These are phyloP conservation scores for Zoysia matrella DNA, from an alignment of 202 grass and related monocot species.

Conservation along the genomic window DNA sequence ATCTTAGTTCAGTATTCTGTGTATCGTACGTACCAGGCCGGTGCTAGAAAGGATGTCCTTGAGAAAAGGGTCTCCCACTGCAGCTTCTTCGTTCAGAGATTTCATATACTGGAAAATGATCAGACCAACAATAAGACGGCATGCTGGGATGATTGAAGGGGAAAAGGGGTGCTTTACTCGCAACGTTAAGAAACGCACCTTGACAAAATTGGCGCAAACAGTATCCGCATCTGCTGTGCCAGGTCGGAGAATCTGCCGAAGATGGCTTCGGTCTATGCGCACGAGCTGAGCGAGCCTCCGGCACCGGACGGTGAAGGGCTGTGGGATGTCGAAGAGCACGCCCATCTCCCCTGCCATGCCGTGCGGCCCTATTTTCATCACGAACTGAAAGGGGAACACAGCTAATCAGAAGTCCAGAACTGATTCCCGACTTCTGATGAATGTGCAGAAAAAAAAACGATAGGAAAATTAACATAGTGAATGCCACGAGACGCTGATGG, in stretches of 20 bases:
- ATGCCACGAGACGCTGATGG: neutral
- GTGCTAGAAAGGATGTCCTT: neutral
- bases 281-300: conserved; percentile 49
- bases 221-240: conserved; percentile 37
- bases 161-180: neutral
- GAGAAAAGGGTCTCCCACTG: neutral
- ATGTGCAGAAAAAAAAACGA: neutral
- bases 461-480: neutral
- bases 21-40: neutral
- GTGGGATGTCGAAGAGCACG: conserved; percentile 61
- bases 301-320: conserved; percentile 61
- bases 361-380: too few relatives aligned
- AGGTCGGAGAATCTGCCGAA: conserved; percentile 40
- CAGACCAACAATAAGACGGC: neutral
- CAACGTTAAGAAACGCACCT: neutral
- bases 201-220: conserved; percentile 46
- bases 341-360: conserved; percentile 65
- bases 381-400: too few relatives aligned
- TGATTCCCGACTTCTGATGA: neutral
- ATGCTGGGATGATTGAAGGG: neutral
- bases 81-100: conserved; percentile 19
- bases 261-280: conserved; percentile 40
- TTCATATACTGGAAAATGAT: conserved; percentile 24
- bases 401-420: neutral
- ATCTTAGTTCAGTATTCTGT: neutral